Percentiles rank a stretch among this genome's conserved stretches.
These are phyloP conservation scores for Endoconidiophora laricicola DNA, from an alignment of 2,329 filamentous ascomycete species.

Conservation along the genomic window DNA sequence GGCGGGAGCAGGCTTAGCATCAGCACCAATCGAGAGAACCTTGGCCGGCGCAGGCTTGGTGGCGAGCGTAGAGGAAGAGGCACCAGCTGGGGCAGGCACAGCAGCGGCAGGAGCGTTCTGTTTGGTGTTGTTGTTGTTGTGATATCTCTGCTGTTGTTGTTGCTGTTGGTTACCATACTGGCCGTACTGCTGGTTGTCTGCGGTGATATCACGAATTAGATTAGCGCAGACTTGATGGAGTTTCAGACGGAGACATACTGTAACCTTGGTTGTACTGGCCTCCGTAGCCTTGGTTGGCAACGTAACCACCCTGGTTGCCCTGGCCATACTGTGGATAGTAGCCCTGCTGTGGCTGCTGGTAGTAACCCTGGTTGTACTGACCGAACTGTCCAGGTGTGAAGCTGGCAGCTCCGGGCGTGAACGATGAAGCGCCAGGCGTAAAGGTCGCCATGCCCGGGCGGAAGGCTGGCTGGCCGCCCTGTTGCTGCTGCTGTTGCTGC, in stretches of 20 bases:
- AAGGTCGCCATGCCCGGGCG: conserved; percentile 34
- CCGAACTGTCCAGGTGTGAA: conserved; percentile 43
- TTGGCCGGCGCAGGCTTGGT: conserved; percentile 36
- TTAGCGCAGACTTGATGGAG: not conserved
- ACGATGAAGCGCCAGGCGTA: conserved; percentile 49
- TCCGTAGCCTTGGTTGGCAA: conserved; percentile 29
- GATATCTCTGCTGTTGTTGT: conserved; percentile 28
- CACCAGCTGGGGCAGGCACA: conserved; percentile 24
- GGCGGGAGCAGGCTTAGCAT: conserved; percentile 40
- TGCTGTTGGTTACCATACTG: conserved; percentile 33
- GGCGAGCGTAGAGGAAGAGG: conserved; percentile 21
- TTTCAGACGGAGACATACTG: conserved; percentile 11
- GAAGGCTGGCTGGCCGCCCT: conserved; percentile 29
- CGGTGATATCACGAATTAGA: not conserved
- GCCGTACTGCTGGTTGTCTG: conserved; percentile 15
- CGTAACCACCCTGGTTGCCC: conserved; percentile 11
- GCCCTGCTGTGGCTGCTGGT: conserved; percentile 31
- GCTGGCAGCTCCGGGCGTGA: conserved; percentile 52
- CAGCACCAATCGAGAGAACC: conserved; percentile 52
- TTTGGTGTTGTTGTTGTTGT: conserved; percentile 23
- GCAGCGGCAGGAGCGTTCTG: conserved; percentile 31
- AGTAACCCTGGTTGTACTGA: conserved; percentile 27
- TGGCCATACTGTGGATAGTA: conserved; percentile 20
- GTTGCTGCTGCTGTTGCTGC: conserved; percentile 39
- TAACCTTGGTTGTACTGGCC: conserved; percentile 36